Evolutionary conservation across 208 protist genomes (phyloP).

Genomic region (Leishmania guyanensis): DNA sequence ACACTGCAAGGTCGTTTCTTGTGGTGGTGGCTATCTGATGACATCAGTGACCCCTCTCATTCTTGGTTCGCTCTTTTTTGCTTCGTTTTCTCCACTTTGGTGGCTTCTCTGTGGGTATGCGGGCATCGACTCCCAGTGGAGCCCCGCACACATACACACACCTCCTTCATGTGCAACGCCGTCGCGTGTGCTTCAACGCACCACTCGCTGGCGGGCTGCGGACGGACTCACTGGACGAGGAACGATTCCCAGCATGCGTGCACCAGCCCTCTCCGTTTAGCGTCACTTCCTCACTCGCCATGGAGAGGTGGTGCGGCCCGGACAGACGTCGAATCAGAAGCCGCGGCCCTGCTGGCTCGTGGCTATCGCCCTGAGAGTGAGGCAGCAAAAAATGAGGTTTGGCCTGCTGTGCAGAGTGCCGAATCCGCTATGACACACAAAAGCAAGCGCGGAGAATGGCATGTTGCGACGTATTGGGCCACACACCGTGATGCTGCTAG

Average conservation of each 20-base stretch:
- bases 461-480: too few relatives aligned
- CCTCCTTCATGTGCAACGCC: too few relatives aligned
- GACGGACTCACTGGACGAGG: too few relatives aligned
- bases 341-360: not conserved
- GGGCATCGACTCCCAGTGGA: not conserved
- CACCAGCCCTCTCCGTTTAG: not conserved
- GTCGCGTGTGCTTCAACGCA: too few relatives aligned
- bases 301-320: not conserved
- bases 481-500: too few relatives aligned
- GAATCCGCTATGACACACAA: not conserved
- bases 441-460: not conserved
- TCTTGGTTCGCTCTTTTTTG: not conserved
- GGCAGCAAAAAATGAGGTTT: not conserved
- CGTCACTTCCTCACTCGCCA: not conserved
- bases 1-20: not conserved
- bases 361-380: not conserved
- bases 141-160: too few relatives aligned
- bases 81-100: too few relatives aligned
- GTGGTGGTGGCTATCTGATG: not conserved
- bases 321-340: not conserved
- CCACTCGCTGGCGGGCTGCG: too few relatives aligned
- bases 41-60: not conserved
- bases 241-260: too few relatives aligned
- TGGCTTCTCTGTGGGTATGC: not conserved
- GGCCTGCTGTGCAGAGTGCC: not conserved